These are phyloP conservation scores for Ophiostoma australiae DNA, from an alignment of 2,329 filamentous ascomycete genomes.

Conservation along the genomic window DNA sequence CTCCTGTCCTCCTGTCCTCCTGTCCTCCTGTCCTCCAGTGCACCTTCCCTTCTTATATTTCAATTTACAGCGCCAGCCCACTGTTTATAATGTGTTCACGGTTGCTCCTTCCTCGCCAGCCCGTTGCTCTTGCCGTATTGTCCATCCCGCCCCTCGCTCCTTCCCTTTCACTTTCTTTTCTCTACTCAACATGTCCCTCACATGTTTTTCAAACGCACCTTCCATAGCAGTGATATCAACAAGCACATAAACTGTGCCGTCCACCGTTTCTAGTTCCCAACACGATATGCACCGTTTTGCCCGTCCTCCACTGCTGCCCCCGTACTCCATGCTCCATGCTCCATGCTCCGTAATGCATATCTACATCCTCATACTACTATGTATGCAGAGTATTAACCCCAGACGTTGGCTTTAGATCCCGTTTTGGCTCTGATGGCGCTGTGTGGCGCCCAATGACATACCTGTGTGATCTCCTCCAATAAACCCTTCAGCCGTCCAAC, in stretches of 20 bases:
- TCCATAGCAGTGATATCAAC: not conserved
- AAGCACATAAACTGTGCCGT: not conserved
- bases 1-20: not conserved
- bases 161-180: not conserved
- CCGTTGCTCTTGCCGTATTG: slow-evolving; percentile 5
- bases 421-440: slow-evolving; percentile 11
- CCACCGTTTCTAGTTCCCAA: not conserved
- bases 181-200: not conserved
- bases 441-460: not conserved
- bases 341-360: too few relatives aligned
- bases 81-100: not conserved
- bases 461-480: not conserved
- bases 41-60: not conserved
- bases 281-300: not conserved
- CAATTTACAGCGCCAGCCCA: not conserved
- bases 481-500: not conserved
- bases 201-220: slow-evolving; percentile 1
- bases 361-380: too few relatives aligned
- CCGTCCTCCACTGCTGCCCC: not conserved
- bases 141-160: not conserved
- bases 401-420: slow-evolving; percentile 3
- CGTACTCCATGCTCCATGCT: too few relatives aligned
- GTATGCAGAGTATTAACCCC: not conserved
- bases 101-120: slow-evolving; percentile 5
- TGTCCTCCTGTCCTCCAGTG: not conserved